Evolutionary conservation across 2,329 filamentous ascomycete species (phyloP).

Genomic region (Hypocreales sp.): DNA sequence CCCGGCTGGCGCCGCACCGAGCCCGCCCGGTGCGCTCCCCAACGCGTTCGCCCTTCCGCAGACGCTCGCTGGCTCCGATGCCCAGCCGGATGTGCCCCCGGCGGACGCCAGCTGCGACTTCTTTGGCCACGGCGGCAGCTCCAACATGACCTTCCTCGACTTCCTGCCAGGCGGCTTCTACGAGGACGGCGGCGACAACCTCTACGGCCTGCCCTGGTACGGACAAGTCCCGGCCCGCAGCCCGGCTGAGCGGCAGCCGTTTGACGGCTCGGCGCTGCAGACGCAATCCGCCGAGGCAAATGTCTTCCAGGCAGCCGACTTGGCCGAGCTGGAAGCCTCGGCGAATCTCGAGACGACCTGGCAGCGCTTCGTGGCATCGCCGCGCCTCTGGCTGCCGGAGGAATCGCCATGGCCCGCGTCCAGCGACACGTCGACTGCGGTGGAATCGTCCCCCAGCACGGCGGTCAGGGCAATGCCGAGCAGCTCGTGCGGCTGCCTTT

Average conservation of each 20-base stretch:
- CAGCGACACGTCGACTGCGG: conserved; percentile 8
- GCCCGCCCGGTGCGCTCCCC: not conserved
- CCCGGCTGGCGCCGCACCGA: not conserved
- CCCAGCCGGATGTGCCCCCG: conserved; percentile 2
- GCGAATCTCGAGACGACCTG: conserved; percentile 9
- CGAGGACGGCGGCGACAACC: conserved; percentile 6
- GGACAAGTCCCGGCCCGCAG: conserved; percentile 5
- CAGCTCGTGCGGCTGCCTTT: conserved; percentile 29
- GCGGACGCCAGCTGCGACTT: conserved; percentile 20
- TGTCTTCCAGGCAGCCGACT: conserved; percentile 16
- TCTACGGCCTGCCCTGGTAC: conserved; percentile 1
- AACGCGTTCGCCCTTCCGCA: not conserved
- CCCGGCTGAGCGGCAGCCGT: no score
- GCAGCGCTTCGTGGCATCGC: conserved; percentile 10
- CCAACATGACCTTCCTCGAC: conserved; percentile 20
- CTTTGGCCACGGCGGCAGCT: conserved; percentile 12
- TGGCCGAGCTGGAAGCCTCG: conserved; percentile 14
- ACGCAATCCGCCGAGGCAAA: conserved; percentile 11
- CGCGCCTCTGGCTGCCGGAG: conserved; percentile 6
- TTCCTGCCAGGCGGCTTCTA: conserved; percentile 14
- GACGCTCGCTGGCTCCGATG: not conserved
- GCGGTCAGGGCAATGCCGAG: conserved; percentile 11
- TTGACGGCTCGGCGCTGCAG: conserved; percentile 2
- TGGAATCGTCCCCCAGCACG: conserved; percentile 2
- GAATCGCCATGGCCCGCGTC: conserved; percentile 8